Base-by-base conservation (phyloP, 805 yeast genomes). In the Candida morakotiae region DNA sequence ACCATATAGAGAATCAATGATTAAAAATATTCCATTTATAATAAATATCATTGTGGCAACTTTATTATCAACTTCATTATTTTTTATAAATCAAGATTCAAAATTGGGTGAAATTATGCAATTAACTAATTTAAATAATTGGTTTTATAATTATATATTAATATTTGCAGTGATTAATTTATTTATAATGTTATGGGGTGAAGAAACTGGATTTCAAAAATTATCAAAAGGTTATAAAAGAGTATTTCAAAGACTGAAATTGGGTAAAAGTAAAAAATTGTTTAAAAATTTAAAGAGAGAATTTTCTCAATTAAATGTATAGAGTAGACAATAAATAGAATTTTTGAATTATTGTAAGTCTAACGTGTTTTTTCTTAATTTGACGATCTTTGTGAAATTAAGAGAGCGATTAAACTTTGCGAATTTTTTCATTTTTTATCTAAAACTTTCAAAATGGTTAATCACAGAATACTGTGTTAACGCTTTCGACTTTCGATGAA, bases 1-100 rank as follows among this genome's bases (percentile, higher is more conserved):
- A 7, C 99, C 99, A 15, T 93, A 87, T 58, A 72, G 98, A 39
- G 83, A 86, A 52, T 81, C 89, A 1, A 75, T 82, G 48, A 58
- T 63, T 19, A 69, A 78, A 43, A 93, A 83, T 50, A 35, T 46
- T 9, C 95, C 95, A 5, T 91, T 88, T 55, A 64, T 93, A 35
- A 28, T 67, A 1, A 87, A 88, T 35, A 67, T 85, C 28, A 44
- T 65, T 0, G 41, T 65, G 1, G 75, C 94, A 0, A 38, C 73
- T 0, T 34, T 67, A 4, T 41, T 79, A 8, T 80, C 91, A 11
- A 43, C 70, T 0, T 36, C 57, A 3, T 61, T 87, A 46, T 81
- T 89, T 77, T 47, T 57, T 17, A 60, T 80, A 4, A 62, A 72
- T 34, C 71, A 77, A 3, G 66, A 69, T 9, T 65, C 81, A 1